phyloP scores from a whole-genome alignment of 345 rosid species.

The rapeseed (Brassica napus) region Da-Ae NC_063443.1:11088001-11088500 shows the following conservation, averaged over 20 bases:
- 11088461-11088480: conserved; percentile 1
- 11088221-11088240: conserved; percentile 49
- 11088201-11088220: conserved; percentile 70
- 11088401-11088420: conserved; percentile 16
- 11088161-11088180: conserved; percentile 69
- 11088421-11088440: neutral
- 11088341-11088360: neutral
- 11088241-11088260: conserved; percentile 55
- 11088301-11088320: conserved; percentile 35
- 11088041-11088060: conserved; percentile 22
- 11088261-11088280: conserved; percentile 60
- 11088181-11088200: conserved; percentile 74
- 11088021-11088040: neutral
- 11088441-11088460: conserved; percentile 11
- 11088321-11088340: neutral
- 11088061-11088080: conserved; percentile 53
- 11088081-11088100: neutral
- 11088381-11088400: neutral
- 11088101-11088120: conserved; percentile 28
- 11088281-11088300: neutral
- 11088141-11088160: conserved; percentile 40
- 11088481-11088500: conserved; percentile 3
- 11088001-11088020: conserved; percentile 58
- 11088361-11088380: conserved; percentile 12
- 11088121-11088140: conserved; percentile 33